Base-by-base conservation (phyloP, 345 rosid species). In the Brassica juncea region DNA sequence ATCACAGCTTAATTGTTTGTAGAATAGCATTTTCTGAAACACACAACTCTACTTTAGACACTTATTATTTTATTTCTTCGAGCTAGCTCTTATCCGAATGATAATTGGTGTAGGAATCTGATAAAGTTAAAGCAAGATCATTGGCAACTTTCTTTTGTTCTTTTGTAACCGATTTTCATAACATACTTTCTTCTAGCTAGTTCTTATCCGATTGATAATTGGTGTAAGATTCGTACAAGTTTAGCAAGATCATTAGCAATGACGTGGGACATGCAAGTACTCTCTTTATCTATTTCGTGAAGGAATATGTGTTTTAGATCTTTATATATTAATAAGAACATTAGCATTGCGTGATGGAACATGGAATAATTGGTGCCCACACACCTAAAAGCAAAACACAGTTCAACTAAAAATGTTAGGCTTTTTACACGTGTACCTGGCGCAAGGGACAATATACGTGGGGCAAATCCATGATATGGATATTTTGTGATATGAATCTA, bases 101-200 rank as follows among this genome's bases (percentile, higher is more conserved):
- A 75, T 75, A 75, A 75, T 66, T 75, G 72, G 78, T 66, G 78
- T 37, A 66, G 15, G 58, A 75, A 66, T 75, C 65, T 37, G 16
- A 15, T 64, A 64, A 14, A 49, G 58, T 74, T 54, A 11, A 47
- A 55, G 72, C 15, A 75, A 75, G 68, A 76, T 58, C 32, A 28
- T 39, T 30, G 68, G 19, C 69, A 19, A 19, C 79, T 76, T 60
- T 47, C 54, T 47, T 47, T 47, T 47, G 15, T 47, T 47, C 54
- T 47, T 47, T 47, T 47, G 54, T 14, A 47, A 47, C 54, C 15
- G 6, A 14, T 47, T 12, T 47, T 47, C 54, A 12, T 12, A 47
- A 10, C 54, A 47, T 47, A 47, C 5, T 47, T 4, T 68, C 74
- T 68, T 44, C 52, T 68, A 76, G 69, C 10, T 68, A 30, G 35